Evolutionary conservation across 2,329 filamentous ascomycete species (phyloP).

Genomic region (Xylariaceae sp.): DNA sequence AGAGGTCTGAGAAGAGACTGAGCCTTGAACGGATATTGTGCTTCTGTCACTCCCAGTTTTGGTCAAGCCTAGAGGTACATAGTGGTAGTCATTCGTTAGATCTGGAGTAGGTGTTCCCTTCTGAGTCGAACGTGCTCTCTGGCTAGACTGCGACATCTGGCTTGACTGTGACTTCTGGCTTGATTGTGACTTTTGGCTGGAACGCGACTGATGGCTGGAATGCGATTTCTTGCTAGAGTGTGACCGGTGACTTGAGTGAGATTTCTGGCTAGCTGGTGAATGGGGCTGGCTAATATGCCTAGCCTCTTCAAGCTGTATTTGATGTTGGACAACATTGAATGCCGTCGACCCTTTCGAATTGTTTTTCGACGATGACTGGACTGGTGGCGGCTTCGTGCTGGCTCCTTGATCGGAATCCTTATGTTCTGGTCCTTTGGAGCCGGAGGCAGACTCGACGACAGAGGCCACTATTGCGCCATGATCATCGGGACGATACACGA

Average conservation of each 20-base stretch:
- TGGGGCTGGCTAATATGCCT: neutral
- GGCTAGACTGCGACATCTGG: too few relatives aligned
- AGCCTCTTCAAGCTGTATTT: slow-evolving; percentile 3
- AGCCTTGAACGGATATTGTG: slow-evolving; percentile 1
- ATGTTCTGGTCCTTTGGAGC: neutral
- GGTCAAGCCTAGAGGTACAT: neutral
- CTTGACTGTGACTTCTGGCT: neutral
- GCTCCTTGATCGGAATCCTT: neutral
- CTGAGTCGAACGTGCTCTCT: neutral
- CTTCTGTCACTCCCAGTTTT: slow-evolving; percentile 10
- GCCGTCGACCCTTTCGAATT: neutral
- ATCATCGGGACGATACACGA: slow-evolving; percentile 48
- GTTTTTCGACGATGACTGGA: neutral
- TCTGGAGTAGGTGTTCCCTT: neutral
- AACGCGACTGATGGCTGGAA: neutral
- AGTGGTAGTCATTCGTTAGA: neutral
- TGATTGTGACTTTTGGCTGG: neutral
- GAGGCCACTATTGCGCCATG: slow-evolving; percentile 14
- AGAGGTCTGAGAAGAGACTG: neutral
- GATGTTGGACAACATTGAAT: neutral
- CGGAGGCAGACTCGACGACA: slow-evolving; percentile 4
- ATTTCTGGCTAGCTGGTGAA: slow-evolving; percentile 3
- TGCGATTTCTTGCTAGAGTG: slow-evolving; percentile 9
- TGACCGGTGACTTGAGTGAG: slow-evolving; percentile 2
- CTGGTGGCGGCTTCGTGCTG: neutral